Base-by-base conservation (phyloP, 306 rosid species). In the Canavalia ensiformis region DNA sequence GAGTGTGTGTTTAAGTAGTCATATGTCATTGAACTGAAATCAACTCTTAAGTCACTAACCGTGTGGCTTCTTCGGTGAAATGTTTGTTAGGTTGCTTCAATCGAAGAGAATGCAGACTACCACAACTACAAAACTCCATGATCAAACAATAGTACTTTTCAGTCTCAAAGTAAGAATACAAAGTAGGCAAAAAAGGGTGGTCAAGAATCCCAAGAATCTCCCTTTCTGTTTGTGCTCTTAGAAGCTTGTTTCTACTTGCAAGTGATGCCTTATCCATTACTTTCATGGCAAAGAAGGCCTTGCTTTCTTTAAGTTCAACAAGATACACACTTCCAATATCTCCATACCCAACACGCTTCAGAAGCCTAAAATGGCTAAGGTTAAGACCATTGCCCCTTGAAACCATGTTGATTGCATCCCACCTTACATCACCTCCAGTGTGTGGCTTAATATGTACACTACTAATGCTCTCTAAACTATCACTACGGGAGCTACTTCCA, bases 141-240 rank as follows among this genome's bases (percentile, higher is more conserved):
- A 94, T 84, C 89, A 94, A 81, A 75, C 98, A 92, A 44, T 82
- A 84, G 84, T 88, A 83, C 76, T 94, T 94, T 0, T 94, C 91
- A 68, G 88, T 94, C 47, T 94, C 97, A 47, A 94, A 92, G 80
- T 90, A 82, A 42, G 98, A 88, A 74, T 94, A 94, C 37, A 94
- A 87, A 34, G 95, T 94, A 4, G 97, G 98, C 83, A 94, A 85
- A 84, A 94, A 94, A 12, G 98, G 98, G 82, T 94, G 98, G 72
- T 94, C 98, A 56, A 94, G 97, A 60, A 90, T 92, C 77, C 91
- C 95, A 81, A 94, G 98, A 84, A 94, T 92, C 91, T 94, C 98
- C 84, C 84, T 90, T 76, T 94, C 98, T 35, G 95, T 94, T 10
- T 90, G 94, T 77, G 98, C 92, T 69, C 98, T 83, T 10, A 92